Base-by-base conservation (phyloP, 805 yeast species). In the Saccharomyces eubayanus region DNA sequence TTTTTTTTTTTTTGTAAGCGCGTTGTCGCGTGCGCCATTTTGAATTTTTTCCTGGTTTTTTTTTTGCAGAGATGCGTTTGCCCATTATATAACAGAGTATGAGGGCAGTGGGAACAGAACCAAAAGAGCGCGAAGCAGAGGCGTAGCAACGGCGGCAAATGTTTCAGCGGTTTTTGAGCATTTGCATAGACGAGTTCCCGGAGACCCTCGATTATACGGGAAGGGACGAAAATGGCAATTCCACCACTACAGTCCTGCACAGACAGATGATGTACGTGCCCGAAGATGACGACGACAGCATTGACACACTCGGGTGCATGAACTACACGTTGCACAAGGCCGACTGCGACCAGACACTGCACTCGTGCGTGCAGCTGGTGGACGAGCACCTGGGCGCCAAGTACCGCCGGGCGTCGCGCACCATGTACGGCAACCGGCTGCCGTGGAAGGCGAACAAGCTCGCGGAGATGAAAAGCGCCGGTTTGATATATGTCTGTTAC, bases 401-500 rank as follows among this genome's bases (percentile, higher is more conserved):
- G 20, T 66, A 66, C 53, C 30, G 45, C n/a, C 51, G 49, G 14
- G 56, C 55, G 24, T 56, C 60, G 27, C 41, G 52, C 14, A 51
- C 43, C 12, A 54, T 65, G 11, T 65, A 66, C 57, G 60, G 57
- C 20, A 64, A 62, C 49, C 30, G 51, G 27, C 29, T 49, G 14
- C 46, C 58, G 2, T 68, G 72, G 72, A 55, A 58, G 30, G 52
- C 29, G 3, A 59, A 62, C 55, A 68, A 68, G 51, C 43, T 59
- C 48, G 54, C 54, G 2, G 72, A 68, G 48, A 68, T 68, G 72
- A 51, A 51, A 16, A 57, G 62, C 14, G 48, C 52, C 5, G 64
- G 62, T 2, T 56, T 68, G 11, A 57, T 66, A 4, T 66, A 68
- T 55, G 62, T 68, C 11, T 55, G 56, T 27, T 65, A 67, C 59